Percentiles rank a stretch among this genome's conserved stretches.
These are phyloP conservation scores for Exophiala sp. DNA, from an alignment of 2,329 filamentous ascomycete species.

Conservation along the genomic window DNA sequence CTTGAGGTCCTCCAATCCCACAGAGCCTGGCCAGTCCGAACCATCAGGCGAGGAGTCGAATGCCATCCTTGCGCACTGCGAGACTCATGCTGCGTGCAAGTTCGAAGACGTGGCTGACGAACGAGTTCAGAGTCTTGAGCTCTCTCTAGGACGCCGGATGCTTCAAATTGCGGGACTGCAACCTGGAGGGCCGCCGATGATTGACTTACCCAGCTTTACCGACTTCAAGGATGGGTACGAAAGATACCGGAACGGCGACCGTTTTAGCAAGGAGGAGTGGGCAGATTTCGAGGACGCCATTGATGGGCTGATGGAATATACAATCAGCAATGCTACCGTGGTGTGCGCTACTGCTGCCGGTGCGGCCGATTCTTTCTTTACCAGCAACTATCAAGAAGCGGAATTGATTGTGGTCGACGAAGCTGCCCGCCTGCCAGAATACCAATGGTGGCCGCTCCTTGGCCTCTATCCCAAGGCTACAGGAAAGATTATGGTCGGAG, in stretches of 20 bases:
- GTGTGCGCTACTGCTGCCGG: too few species aligned
- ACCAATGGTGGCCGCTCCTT: conserved; percentile 9
- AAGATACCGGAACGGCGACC: too few species aligned
- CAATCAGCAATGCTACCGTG: too few species aligned
- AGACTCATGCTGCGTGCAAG: neutral
- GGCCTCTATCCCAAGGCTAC: conserved; percentile 3
- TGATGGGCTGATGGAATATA: too few species aligned
- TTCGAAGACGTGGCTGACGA: conserved; percentile 6
- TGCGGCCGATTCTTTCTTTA: neutral
- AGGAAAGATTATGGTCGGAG: neutral
- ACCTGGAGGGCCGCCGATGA: neutral
- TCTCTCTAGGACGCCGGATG: conserved; percentile 11
- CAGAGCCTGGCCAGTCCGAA: too few species aligned
- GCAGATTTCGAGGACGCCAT: too few species aligned
- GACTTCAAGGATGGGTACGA: neutral
- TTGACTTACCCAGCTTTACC: neutral
- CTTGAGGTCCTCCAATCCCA: too few species aligned
- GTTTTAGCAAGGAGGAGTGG: too few species aligned
- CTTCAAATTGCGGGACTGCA: conserved; percentile 6
- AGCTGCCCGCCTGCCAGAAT: conserved; percentile 10
- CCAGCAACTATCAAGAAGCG: conserved; percentile 1
- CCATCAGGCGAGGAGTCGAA: too few species aligned
- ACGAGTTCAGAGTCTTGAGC: conserved; percentile 6
- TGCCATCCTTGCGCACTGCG: neutral
- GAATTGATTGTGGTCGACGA: conserved; percentile 14